These are phyloP conservation scores for Cyclocybe aegerita DNA, from an alignment of 768 basidiomycete species.

Conservation along the genomic window DNA sequence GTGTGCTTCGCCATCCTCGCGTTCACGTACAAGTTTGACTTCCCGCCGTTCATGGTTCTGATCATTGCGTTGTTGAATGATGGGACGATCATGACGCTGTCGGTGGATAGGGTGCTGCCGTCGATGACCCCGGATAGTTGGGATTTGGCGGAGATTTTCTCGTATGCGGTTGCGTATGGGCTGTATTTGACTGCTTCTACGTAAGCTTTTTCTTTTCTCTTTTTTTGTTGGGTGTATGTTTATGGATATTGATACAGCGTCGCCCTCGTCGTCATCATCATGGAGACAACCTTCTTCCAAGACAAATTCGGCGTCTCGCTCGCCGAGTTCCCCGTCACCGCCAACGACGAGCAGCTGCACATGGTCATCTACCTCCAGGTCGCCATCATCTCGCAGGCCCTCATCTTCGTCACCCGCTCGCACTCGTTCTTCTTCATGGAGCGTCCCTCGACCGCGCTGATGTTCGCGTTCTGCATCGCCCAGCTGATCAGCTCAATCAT, in stretches of 20 bases:
- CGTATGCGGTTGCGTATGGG: slow-evolving; percentile 94
- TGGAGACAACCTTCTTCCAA: slow-evolving; percentile 89
- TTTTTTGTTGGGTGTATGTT: not conserved
- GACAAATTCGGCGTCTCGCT: slow-evolving; percentile 77
- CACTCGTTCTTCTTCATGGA: slow-evolving; percentile 98
- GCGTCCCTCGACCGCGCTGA: slow-evolving; percentile 84
- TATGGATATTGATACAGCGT: slow-evolving; percentile 41
- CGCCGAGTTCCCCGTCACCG: slow-evolving; percentile 30
- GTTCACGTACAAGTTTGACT: slow-evolving; percentile 95
- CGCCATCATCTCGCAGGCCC: slow-evolving; percentile 97
- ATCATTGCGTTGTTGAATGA: slow-evolving; percentile 97
- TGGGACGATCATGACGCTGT: slow-evolving; percentile 98
- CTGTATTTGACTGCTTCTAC: slow-evolving; percentile 91
- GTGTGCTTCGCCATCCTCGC: slow-evolving; percentile 95
- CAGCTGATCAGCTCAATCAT: slow-evolving; percentile 96
- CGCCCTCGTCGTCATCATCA: slow-evolving; percentile 78
- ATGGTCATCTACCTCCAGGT: slow-evolving; percentile 95
- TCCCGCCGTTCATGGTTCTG: slow-evolving; percentile 99
- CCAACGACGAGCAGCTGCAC: slow-evolving; percentile 78
- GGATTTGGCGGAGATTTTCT: slow-evolving; percentile 96
- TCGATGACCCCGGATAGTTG: slow-evolving; percentile 92
- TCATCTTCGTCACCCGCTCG: slow-evolving; percentile 95
- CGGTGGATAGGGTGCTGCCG: slow-evolving; percentile 93
- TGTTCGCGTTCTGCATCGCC: slow-evolving; percentile 89
- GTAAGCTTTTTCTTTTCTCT: slow-evolving; percentile 43